Conservation (phyloP, 2,329 filamentous ascomycete species). For the Ophiostoma tasmaniense region DNA sequence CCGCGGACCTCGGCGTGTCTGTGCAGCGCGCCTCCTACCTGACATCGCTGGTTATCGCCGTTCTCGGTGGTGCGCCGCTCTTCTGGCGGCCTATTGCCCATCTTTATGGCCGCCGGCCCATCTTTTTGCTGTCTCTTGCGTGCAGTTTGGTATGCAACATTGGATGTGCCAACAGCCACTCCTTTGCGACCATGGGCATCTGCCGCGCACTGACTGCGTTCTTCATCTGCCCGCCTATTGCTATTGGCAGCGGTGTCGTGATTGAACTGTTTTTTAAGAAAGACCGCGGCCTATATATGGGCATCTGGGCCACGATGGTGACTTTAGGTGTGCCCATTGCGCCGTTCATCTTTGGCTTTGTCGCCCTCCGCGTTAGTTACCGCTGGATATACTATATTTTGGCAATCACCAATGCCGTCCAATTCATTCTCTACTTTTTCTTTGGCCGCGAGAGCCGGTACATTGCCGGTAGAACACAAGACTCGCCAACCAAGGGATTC, state of each 20-base stretch:
- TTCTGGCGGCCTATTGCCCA: constrained; percentile 50
- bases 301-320: constrained; percentile 41
- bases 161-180: constrained; percentile 42
- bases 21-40: constrained; percentile 45
- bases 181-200: constrained; percentile 41
- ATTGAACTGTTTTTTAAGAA: constrained; percentile 51
- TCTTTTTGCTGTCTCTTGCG: constrained; percentile 43
- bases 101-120: constrained; percentile 44
- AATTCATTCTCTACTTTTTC: constrained; percentile 49
- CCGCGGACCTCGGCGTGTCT: constrained; percentile 39
- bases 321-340: constrained; percentile 25
- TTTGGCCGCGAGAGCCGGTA: constrained; percentile 49
- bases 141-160: constrained; percentile 42
- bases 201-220: constrained; percentile 45
- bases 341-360: constrained; percentile 34
- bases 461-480: constrained; percentile 28
- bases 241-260: constrained; percentile 48
- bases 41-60: constrained; percentile 46
- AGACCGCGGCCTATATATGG: constrained; percentile 46
- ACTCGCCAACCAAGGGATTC: constrained; percentile 24
- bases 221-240: constrained; percentile 45
- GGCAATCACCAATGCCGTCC: constrained; percentile 47
- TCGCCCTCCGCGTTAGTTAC: constrained; percentile 43
- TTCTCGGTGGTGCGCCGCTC: constrained; percentile 44
- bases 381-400: constrained; percentile 52